Conservation (phyloP, 352 stramenopile genomes). For the Saprolegnia parasitica region DNA sequence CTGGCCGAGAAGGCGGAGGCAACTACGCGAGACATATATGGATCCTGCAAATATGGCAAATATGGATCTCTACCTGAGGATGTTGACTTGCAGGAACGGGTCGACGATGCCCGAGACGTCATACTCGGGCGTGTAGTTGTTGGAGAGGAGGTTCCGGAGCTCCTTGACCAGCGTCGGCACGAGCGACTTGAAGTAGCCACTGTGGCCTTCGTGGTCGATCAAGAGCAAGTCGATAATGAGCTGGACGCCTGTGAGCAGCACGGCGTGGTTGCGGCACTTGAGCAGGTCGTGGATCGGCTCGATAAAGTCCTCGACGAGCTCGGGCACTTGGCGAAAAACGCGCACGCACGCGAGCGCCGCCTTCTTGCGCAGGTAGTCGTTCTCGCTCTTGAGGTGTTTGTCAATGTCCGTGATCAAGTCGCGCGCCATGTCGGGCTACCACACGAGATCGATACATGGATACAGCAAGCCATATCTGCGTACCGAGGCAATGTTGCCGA, state of each 20-base stretch:
- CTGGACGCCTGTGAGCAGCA: conserved; percentile 95
- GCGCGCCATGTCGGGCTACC: conserved; percentile 94
- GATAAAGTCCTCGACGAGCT: conserved; percentile 98
- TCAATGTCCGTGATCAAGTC: conserved; percentile 98
- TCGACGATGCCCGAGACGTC: conserved; percentile 98
- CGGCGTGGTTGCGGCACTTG: conserved; percentile 94
- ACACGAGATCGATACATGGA: neutral
- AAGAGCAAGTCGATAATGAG: conserved; percentile 93
- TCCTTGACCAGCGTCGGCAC: conserved; percentile 73
- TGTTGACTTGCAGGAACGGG: conserved; percentile 94
- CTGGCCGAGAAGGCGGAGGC: conserved; percentile 92
- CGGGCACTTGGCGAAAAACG: conserved; percentile 86
- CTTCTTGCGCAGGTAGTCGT: conserved; percentile 98
- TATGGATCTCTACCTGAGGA: conserved; percentile 38
- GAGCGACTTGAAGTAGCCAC: conserved; percentile 67
- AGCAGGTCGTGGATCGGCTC: conserved; percentile 94
- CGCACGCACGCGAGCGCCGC: conserved; percentile 91
- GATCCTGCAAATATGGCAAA: neutral
- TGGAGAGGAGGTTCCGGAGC: conserved; percentile 95
- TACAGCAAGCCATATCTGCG: conserved; percentile 9
- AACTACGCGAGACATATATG: conserved; percentile 71
- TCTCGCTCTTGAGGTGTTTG: conserved; percentile 87
- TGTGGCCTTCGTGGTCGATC: conserved; percentile 63
- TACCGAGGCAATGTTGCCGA: conserved; percentile 97
- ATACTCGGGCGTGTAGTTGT: conserved; percentile 98